Percentiles rank a stretch among this genome's conserved stretches.
These are phyloP conservation scores for Grosmannia penicillata DNA, from an alignment of 2,329 filamentous ascomycete species.

Conservation along the genomic window DNA sequence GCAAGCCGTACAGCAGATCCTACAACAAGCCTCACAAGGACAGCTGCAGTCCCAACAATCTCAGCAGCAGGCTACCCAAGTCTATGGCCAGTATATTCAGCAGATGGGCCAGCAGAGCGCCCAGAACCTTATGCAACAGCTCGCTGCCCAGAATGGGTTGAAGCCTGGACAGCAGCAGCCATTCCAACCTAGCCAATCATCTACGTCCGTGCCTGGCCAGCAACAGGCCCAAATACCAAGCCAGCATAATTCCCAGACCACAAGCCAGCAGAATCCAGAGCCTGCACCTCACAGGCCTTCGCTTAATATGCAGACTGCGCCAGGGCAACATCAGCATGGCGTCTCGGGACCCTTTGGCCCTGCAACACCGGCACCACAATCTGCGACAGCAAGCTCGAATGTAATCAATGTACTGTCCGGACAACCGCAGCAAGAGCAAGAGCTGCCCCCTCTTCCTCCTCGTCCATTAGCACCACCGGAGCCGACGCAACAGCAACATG, in stretches of 20 bases:
- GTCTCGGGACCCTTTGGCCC: background rate
- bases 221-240: background rate
- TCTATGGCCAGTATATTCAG: background rate
- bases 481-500: too few species aligned
- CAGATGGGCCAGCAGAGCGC: background rate
- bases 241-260: background rate
- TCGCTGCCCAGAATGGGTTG: background rate
- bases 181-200: background rate
- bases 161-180: conserved; percentile 2
- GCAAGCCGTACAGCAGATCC: background rate
- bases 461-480: too few species aligned
- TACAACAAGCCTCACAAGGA: background rate
- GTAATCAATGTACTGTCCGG: too few species aligned
- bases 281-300: background rate
- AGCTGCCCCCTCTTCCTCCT: too few species aligned
- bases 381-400: too few species aligned
- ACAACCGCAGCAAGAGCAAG: too few species aligned
- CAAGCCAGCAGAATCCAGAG: background rate
- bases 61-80: conserved; percentile 1
- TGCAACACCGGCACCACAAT: background rate
- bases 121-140: background rate
- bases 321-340: background rate
- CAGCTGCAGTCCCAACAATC: conserved; percentile 1
- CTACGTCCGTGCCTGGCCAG: too few species aligned
- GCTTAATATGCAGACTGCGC: background rate